A percentile compares a stretch with the other conserved stretches of the same genome.
These are phyloP conservation scores for Pleurotus platypus DNA, from an alignment of 768 basidiomycete genomes.

Conservation along the genomic window DNA sequence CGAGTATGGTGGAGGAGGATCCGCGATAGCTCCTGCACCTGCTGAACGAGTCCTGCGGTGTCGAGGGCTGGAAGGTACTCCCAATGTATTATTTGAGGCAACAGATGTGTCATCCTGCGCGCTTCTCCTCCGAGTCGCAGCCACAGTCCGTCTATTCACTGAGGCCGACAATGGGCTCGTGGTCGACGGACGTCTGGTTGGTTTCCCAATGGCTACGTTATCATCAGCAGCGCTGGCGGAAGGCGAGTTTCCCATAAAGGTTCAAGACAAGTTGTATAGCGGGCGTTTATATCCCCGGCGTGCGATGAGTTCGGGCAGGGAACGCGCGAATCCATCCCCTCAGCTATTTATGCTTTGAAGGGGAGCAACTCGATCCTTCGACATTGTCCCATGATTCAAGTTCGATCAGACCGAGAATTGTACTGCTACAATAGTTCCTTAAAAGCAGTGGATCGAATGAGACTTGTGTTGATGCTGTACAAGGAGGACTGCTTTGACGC, in stretches of 20 bases:
- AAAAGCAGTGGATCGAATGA: too few relatives aligned
- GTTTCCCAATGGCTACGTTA: not conserved
- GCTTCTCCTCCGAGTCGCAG: not conserved
- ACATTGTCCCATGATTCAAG: too few relatives aligned
- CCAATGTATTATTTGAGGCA: not conserved
- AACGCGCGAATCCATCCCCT: not conserved
- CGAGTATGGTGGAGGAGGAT: constrained; percentile 10
- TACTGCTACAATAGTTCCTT: too few relatives aligned
- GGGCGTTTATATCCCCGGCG: not conserved
- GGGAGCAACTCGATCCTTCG: too few relatives aligned
- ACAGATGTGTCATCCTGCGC: not conserved
- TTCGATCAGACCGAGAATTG: too few relatives aligned
- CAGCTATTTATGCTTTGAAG: not conserved
- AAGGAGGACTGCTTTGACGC: too few relatives aligned
- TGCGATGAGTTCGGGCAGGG: not conserved
- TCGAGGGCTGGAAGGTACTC: not conserved
- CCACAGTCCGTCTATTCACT: not conserved
- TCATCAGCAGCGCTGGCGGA: constrained; percentile 7
- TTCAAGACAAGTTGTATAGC: not conserved
- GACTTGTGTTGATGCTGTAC: too few relatives aligned
- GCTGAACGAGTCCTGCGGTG: constrained; percentile 10
- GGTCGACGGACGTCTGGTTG: not conserved
- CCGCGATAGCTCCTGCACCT: not conserved
- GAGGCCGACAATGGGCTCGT: not conserved
- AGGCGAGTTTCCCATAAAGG: constrained; percentile 12